Evolutionary conservation across 202 grass and related monocot genomes (phyloP).

Genomic region (Schoenoplectus triqueter): DNA sequence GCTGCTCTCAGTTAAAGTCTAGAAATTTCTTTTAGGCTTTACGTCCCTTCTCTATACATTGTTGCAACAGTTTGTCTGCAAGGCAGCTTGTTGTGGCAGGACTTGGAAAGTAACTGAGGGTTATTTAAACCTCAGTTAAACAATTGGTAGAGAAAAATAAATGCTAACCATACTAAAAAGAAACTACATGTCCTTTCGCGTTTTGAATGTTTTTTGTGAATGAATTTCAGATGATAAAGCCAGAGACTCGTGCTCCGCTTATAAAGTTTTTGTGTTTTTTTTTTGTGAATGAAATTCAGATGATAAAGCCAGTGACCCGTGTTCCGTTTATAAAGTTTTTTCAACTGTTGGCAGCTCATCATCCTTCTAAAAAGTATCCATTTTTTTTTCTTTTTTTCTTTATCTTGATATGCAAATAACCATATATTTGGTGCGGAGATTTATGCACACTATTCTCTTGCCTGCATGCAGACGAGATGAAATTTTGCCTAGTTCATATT

Average conservation of each 20-base stretch:
- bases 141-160: neutral
- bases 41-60: neutral
- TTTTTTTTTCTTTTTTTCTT: slow-evolving; percentile 27
- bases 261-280: slow-evolving; percentile 43
- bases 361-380: slow-evolving; percentile 92
- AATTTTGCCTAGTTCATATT: neutral
- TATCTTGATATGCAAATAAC: slow-evolving; percentile 13
- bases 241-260: slow-evolving; percentile 68
- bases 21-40: slow-evolving; percentile 7
- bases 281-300: slow-evolving; percentile 55
- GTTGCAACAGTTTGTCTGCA: slow-evolving; percentile 7
- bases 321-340: slow-evolving; percentile 79
- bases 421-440: slow-evolving; percentile 7
- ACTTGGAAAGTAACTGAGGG: slow-evolving; percentile 20
- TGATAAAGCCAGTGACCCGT: slow-evolving; percentile 77
- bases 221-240: slow-evolving; percentile 78
- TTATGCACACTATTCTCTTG: neutral
- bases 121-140: neutral
- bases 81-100: slow-evolving; percentile 18
- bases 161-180: slow-evolving; percentile 3
- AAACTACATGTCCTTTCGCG: slow-evolving; percentile 34
- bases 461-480: neutral
- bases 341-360: slow-evolving; percentile 90
- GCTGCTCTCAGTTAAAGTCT: slow-evolving; percentile 25
- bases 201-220: slow-evolving; percentile 37